These are phyloP conservation scores for Pseudogymnoascus pannorum DNA, from an alignment of 2,329 filamentous ascomycete species.

Conservation along the genomic window DNA sequence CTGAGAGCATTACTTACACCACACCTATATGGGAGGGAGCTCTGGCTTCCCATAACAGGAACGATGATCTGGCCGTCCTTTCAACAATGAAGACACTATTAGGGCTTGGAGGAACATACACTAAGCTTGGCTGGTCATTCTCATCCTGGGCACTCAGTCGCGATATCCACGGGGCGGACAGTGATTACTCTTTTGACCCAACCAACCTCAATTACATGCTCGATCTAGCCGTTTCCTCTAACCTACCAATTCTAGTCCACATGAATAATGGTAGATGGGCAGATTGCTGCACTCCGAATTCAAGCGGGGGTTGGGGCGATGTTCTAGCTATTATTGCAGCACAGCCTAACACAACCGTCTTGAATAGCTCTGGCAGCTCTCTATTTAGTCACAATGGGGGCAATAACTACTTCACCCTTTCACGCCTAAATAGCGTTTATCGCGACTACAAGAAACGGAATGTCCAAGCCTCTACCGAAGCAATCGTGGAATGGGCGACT, in stretches of 20 bases:
- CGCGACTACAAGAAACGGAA: constrained; percentile 17
- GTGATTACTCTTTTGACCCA: constrained; percentile 16
- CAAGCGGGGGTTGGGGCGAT: constrained; percentile 16
- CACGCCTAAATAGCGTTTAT: constrained; percentile 4
- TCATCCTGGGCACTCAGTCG: constrained; percentile 18
- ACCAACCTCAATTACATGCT: constrained; percentile 17
- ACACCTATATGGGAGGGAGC: constrained; percentile 18
- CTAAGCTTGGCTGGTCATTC: constrained; percentile 17
- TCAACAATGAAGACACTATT: constrained; percentile 13
- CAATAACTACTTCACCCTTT: constrained; percentile 15
- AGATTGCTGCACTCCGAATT: constrained; percentile 17
- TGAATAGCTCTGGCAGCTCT: constrained; percentile 7
- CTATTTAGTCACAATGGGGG: constrained; percentile 12
- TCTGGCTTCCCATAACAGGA: constrained; percentile 12
- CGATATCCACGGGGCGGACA: constrained; percentile 12
- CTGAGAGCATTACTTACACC: constrained; percentile 14
- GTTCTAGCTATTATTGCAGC: constrained; percentile 14
- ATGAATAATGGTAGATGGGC: constrained; percentile 19
- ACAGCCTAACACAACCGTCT: constrained; percentile 13
- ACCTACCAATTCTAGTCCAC: constrained; percentile 15
- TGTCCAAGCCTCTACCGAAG: constrained; percentile 12
- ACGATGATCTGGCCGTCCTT: constrained; percentile 14
- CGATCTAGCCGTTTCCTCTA: background rate
- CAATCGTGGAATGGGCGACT: constrained; percentile 11
- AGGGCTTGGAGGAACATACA: constrained; percentile 13